Percentiles rank a stretch among this genome's conserved stretches.
These are phyloP conservation scores for Tulasnella sp. DNA, from an alignment of 768 basidiomycete genomes.

Conservation along the genomic window DNA sequence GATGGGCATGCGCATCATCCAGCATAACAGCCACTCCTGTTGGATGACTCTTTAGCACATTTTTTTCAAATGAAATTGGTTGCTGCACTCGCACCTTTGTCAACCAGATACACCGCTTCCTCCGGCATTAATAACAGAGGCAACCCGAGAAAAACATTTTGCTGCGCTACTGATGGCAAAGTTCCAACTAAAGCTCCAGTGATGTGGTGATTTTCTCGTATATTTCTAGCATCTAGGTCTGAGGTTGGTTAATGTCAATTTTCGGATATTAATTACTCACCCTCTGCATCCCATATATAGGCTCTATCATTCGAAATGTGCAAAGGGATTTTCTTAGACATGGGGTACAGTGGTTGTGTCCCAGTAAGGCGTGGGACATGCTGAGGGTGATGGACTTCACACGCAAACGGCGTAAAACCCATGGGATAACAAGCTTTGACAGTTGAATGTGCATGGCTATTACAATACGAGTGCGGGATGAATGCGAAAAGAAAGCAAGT, in stretches of 20 bases:
- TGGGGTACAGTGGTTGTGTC: no score
- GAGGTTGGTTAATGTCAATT: background rate
- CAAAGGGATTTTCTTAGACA: constrained; percentile 46
- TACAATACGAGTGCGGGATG: no score
- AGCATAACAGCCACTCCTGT: constrained; percentile 66
- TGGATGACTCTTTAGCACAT: background rate
- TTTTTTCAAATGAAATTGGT: background rate
- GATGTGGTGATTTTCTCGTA: constrained; percentile 69
- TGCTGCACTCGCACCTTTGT: constrained; percentile 45
- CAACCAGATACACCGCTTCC: constrained; percentile 77
- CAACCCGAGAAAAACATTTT: constrained; percentile 92
- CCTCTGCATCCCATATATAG: constrained; percentile 82
- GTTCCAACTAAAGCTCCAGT: constrained; percentile 83
- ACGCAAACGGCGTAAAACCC: no score
- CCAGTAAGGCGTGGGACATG: no score
- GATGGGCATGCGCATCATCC: constrained; percentile 52
- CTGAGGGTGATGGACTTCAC: no score
- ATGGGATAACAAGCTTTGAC: no score
- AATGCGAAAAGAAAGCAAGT: no score
- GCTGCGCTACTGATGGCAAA: constrained; percentile 85
- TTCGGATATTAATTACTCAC: constrained; percentile 28
- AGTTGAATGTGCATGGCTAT: no score
- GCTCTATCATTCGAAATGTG: constrained; percentile 66
- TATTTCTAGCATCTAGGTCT: constrained; percentile 53
- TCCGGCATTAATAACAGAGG: constrained; percentile 82